Evolutionary conservation across 2,329 filamentous ascomycete species (phyloP), one percentile per base, ranked within the genome.

Genomic region (Beauveria sp.): DNA sequence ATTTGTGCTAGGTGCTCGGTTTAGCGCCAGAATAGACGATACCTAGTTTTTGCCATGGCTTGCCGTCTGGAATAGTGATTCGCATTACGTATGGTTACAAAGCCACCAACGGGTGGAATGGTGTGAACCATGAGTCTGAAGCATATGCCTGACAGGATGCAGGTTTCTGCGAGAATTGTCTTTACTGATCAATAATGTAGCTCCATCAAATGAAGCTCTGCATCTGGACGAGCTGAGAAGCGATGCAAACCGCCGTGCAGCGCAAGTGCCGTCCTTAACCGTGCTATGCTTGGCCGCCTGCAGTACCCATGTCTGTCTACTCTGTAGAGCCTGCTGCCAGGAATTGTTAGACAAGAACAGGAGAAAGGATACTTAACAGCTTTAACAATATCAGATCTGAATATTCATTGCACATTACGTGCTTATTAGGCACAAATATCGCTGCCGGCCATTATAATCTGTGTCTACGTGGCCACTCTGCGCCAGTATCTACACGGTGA

Each of bases 21-120:
- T 44, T 5, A 37, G 46, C 59, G 53, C 53, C 52, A 20, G 34
- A 56, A 56, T 56, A 56, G 59, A 61, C 20, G 26, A 56, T 50
- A 12, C 30, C 30, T 34, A 51, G 18, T 52, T 47, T 48, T 14
- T 61, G 41, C 47, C 40, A 26, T 48, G 9, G 3, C 9, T 7
- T 51, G 9, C 2, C 37, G 16, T 59, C 20, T 52, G 3, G 2
- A 8, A 7, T 3, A 8, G 56, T 59, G 47, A 59, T 28, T 3
- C 5, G 12, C 30, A 34, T 58, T 41, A 34, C 26, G 46, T 26
- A 26, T 40, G 24, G 16, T 4, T 22, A n/a, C 22, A 16, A 43
- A 6, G 47, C 47, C 37, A 34, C 14, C 1, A 18, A 22, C 30
- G 4, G 16, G 3, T 22, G 34, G 2, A n/a, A 12, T 16, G 34